Conservation (phyloP, 2,329 filamentous ascomycete genomes). For the Aspergillus sp. region DNA sequence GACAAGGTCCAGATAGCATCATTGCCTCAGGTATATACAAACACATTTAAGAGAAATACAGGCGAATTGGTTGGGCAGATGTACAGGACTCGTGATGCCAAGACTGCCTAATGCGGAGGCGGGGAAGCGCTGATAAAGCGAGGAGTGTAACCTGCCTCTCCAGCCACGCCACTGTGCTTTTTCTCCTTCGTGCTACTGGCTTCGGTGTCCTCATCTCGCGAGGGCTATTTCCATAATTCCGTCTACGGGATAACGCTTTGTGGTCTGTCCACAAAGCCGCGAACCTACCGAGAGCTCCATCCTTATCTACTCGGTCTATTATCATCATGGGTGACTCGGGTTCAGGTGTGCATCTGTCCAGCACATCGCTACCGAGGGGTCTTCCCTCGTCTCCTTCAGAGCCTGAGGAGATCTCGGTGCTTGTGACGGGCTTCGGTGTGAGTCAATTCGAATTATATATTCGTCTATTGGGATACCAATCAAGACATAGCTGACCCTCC, state of each 20-base stretch:
- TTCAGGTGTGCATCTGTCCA: slow-evolving; percentile 13
- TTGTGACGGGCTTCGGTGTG: slow-evolving; percentile 37
- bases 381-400: slow-evolving; percentile 16
- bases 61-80: neutral
- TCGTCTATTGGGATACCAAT: slow-evolving; percentile 14
- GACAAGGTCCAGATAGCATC: no score
- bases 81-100: slow-evolving; percentile 18
- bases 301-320: neutral
- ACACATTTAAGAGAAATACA: neutral
- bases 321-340: slow-evolving; percentile 36
- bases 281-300: neutral
- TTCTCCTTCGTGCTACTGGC: slow-evolving; percentile 6
- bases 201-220: neutral
- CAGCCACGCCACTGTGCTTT: slow-evolving; percentile 1
- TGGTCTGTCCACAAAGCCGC: neutral
- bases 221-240: neutral
- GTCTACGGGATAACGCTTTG: neutral
- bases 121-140: slow-evolving; percentile 8
- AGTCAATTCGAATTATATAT: neutral
- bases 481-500: neutral
- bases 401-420: slow-evolving; percentile 32
- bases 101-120: slow-evolving; percentile 15
- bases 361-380: slow-evolving; percentile 16
- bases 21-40: no score
- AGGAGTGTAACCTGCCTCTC: neutral